Evolutionary conservation across 2,329 filamentous ascomycete species (phyloP).

Genomic region (Colletotrichum costaricense): DNA sequence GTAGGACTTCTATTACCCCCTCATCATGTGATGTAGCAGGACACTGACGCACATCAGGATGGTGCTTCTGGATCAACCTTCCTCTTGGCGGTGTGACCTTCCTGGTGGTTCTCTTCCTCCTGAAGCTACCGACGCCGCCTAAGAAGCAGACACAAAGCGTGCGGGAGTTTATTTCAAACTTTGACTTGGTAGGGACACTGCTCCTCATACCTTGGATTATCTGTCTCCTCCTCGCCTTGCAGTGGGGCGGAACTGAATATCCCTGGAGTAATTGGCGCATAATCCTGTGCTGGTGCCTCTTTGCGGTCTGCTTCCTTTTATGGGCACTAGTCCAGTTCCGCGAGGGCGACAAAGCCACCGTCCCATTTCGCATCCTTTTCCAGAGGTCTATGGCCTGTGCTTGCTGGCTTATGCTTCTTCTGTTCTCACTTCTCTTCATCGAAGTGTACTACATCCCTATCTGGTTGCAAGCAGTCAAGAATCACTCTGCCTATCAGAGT

Average conservation of each 20-base stretch:
- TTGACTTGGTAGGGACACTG: conserved; percentile 35
- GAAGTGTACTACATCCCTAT: conserved; percentile 6
- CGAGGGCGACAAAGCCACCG: conserved; percentile 62
- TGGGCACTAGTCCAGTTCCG: conserved; percentile 67
- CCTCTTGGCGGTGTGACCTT: conserved; percentile 59
- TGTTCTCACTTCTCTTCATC: neutral
- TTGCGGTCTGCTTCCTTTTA: conserved; percentile 62
- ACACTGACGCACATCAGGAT: conserved; percentile 37
- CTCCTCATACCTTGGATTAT: conserved; percentile 3
- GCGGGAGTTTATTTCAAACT: conserved; percentile 43
- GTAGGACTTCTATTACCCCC: conserved; percentile 35
- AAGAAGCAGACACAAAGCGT: conserved; percentile 44
- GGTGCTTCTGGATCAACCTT: conserved; percentile 60
- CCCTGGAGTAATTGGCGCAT: conserved; percentile 51
- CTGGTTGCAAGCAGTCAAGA: neutral
- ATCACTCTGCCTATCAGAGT: neutral
- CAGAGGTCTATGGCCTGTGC: neutral
- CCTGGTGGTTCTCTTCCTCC: conserved; percentile 50
- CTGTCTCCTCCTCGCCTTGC: neutral
- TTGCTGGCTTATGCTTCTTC: neutral
- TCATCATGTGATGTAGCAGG: neutral
- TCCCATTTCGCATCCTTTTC: conserved; percentile 57
- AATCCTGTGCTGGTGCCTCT: conserved; percentile 59
- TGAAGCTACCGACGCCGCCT: conserved; percentile 49
- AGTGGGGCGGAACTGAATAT: conserved; percentile 7